These are phyloP conservation scores for Citrus australasica DNA, from an alignment of 345 rosid genomes.

Conservation along the genomic window DNA sequence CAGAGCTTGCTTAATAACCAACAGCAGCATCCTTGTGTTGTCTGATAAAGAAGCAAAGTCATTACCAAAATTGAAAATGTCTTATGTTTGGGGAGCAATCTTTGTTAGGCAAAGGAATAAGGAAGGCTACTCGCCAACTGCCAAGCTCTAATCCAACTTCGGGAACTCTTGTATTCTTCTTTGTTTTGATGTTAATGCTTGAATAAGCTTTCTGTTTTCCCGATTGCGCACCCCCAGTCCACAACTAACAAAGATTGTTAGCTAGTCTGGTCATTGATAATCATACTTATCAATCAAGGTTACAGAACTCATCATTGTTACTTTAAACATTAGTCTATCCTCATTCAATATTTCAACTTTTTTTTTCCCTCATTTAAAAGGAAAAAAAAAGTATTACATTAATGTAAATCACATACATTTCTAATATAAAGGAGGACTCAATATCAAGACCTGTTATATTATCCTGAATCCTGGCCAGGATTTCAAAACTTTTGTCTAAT, in stretches of 20 bases:
- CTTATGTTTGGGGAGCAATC: not conserved
- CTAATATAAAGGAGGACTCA: not conserved
- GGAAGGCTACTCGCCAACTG: conserved; percentile 19
- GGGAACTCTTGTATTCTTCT: not conserved
- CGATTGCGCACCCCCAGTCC: conserved; percentile 6
- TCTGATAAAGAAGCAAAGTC: not conserved
- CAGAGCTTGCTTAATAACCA: too few relatives aligned
- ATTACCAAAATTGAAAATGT: conserved; percentile 5
- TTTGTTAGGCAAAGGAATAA: conserved; percentile 6
- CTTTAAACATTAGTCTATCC: conserved; percentile 11
- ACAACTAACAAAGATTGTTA: conserved; percentile 7
- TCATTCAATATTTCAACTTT: not conserved
- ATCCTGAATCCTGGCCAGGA: not conserved
- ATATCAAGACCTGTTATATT: not conserved
- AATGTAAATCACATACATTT: not conserved
- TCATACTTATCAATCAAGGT: conserved; percentile 16
- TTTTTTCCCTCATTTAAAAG: not conserved
- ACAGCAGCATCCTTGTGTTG: not conserved
- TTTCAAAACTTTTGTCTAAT: not conserved
- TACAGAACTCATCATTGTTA: not conserved
- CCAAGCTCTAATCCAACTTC: not conserved
- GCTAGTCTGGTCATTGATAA: conserved; percentile 12
- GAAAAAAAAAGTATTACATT: not conserved
- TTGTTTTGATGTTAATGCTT: not conserved
- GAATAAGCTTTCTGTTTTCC: conserved; percentile 1